A percentile compares a stretch with the other conserved stretches of the same genome.
Evolutionary conservation across 2,329 filamentous ascomycete species (phyloP).

Genomic region (Penicillium sp.): DNA sequence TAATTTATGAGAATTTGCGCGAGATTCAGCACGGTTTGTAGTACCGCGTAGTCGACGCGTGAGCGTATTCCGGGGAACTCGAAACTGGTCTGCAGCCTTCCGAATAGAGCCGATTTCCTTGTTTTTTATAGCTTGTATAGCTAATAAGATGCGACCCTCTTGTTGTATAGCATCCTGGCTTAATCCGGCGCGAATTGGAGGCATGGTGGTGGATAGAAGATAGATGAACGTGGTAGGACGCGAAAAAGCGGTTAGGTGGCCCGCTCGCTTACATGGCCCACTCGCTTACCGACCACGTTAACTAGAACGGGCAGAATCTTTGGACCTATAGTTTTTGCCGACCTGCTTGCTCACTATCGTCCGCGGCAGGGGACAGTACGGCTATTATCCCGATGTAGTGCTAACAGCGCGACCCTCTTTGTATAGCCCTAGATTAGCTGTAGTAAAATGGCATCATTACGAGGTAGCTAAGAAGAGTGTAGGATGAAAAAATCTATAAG

Average conservation of each 20-base stretch:
- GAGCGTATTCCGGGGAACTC: background rate
- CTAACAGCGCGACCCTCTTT: no score
- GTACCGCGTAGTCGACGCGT: background rate
- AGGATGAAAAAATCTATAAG: no score
- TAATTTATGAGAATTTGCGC: background rate
- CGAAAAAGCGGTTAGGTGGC: background rate
- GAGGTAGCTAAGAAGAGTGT: no score
- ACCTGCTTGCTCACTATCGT: no score
- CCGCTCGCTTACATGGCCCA: background rate
- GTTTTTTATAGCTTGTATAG: background rate
- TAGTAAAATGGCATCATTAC: no score
- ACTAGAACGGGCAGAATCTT: no score
- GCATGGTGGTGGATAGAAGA: background rate
- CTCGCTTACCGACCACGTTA: no score
- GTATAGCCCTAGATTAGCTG: no score
- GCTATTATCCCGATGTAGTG: no score
- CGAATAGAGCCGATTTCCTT: slow-evolving; percentile 1
- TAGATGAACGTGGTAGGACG: background rate
- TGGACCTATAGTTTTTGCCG: no score
- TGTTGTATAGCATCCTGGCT: background rate
- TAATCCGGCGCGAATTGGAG: background rate
- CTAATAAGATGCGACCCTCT: background rate
- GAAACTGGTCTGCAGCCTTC: background rate
- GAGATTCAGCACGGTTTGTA: background rate
- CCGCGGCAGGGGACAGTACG: no score